Evolutionary conservation across 2,329 filamentous ascomycete genomes (phyloP).

Genomic region (Hypoxylon sp.): DNA sequence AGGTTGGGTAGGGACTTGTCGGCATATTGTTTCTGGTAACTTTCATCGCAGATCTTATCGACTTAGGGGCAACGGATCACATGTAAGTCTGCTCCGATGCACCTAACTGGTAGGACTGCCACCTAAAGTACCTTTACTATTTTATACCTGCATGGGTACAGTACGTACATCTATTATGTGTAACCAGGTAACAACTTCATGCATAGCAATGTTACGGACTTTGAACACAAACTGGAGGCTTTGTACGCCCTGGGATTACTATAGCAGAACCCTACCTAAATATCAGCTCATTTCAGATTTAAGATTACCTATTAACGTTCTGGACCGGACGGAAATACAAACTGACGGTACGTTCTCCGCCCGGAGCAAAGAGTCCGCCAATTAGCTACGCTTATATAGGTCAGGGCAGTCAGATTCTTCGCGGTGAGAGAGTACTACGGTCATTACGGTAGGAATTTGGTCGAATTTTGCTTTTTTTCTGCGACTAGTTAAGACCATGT

Average conservation of each 20-base stretch:
- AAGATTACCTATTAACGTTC: constrained; percentile 21
- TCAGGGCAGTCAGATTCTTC: not conserved
- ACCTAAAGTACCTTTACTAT: not conserved
- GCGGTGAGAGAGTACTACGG: not conserved
- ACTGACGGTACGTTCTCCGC: constrained; percentile 21
- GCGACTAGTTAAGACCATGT: not conserved
- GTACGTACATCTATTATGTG: not conserved
- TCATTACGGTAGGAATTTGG: constrained; percentile 2
- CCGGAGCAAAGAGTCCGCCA: constrained; percentile 42
- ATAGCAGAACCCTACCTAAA: constrained; percentile 5
- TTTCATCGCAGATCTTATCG: constrained; percentile 32
- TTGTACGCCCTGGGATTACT: constrained; percentile 5
- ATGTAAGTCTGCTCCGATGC: constrained; percentile 31
- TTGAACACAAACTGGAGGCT: not conserved
- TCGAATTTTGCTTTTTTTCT: constrained; percentile 5
- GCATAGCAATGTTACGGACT: not conserved
- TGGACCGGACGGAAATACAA: constrained; percentile 24
- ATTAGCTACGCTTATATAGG: constrained; percentile 5
- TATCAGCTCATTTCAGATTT: constrained; percentile 27
- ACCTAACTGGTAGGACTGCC: constrained; percentile 14
- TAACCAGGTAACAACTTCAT: constrained; percentile 11
- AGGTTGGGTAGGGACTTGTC: constrained; percentile 27
- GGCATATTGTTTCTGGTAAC: constrained; percentile 41
- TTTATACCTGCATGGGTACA: constrained; percentile 4
- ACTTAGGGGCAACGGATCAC: constrained; percentile 33